Base-by-base conservation (phyloP, 75 land plant species). In the Pinus tabuliformis region DNA sequence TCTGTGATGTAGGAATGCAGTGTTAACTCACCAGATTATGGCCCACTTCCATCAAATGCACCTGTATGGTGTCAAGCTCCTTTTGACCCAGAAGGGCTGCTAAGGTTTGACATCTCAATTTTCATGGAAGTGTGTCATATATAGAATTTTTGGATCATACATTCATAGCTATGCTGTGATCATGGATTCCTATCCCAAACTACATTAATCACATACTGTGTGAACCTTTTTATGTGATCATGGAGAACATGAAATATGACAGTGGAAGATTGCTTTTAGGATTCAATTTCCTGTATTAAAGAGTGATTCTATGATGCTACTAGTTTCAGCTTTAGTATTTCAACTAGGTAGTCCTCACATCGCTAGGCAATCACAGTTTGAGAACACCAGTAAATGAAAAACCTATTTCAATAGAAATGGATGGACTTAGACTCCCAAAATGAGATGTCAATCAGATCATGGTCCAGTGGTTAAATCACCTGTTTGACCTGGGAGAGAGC, bases 1-100 rank as follows among this genome's bases (percentile, higher is more conserved):
- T 20, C 18, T 65, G 5, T 26, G 37, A 28, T 74, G 45, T 77
- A 26, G 26, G 26, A 26, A 26, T 26, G 26, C 26, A 26, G 91
- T 80, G 72, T 85, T 14, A 91, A 91, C 58, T 93, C 95, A 63
- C 95, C 95, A 12, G 91, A 86, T 73, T 91, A 87, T 81, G 95
- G 95, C 37, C 86, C 93, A 61, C 78, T 84, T 56, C 96, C 94
- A 56, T 26, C 81, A 76, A 33, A 33, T 33, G 1, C 1, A 33
- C 95, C 93, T 57, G 26, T 26, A 26, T 26, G 26, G 26, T 26
- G 26, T 26, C 83, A 87, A 73, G 95, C 95, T 62, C 91, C 95
- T 61, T 93, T 93, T 85, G 95, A 93, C 73, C 95, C 94, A 58
- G 95, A 93, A 77, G 94, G 95, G n/a, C 75, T 93, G 49, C 73